Conservation (phyloP, 73 alveolate species). For the Urostyla sp. region DNA sequence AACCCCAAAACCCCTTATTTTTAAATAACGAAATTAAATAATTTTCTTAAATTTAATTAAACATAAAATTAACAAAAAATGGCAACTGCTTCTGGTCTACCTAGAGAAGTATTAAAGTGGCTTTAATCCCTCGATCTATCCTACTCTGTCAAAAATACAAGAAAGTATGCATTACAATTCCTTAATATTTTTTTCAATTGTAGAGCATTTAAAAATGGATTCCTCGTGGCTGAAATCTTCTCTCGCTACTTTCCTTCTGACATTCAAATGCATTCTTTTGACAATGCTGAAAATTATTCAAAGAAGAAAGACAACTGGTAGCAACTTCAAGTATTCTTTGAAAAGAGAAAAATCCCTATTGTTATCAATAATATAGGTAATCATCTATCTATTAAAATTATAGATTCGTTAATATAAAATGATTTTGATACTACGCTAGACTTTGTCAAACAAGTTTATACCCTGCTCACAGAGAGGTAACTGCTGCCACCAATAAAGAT, state of each 20-base stretch:
- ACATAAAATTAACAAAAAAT: constrained; percentile 45
- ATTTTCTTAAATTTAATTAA: background rate
- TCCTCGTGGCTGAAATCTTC: constrained; percentile 95
- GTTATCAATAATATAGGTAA: too few species aligned
- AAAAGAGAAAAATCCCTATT: constrained; percentile 68
- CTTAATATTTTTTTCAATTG: background rate
- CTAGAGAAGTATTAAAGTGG: constrained; percentile 95
- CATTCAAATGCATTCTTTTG: constrained; percentile 84
- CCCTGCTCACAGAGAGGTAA: constrained; percentile 65
- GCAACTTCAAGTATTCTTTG: constrained; percentile 72
- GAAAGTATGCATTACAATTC: constrained; percentile 65
- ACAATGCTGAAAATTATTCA: constrained; percentile 73
- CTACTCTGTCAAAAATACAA: constrained; percentile 87
- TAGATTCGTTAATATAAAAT: constrained; percentile 66
- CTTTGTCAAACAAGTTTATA: constrained; percentile 71
- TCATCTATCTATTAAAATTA: too few species aligned
- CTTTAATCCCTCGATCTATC: constrained; percentile 88
- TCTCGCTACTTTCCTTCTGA: constrained; percentile 92
- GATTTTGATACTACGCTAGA: constrained; percentile 67
- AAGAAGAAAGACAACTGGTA: constrained; percentile 85
- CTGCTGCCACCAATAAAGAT: constrained; percentile 68
- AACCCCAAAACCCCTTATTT: constrained; percentile 1
- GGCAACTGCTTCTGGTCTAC: constrained; percentile 74
- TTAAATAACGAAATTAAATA: too few species aligned
- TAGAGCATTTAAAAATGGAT: constrained; percentile 92